A percentile compares a stretch with the other conserved stretches of the same genome.
Conservation (phyloP, 192 early-diverging fungal genomes). For the Chytriomyces sp. region DNA sequence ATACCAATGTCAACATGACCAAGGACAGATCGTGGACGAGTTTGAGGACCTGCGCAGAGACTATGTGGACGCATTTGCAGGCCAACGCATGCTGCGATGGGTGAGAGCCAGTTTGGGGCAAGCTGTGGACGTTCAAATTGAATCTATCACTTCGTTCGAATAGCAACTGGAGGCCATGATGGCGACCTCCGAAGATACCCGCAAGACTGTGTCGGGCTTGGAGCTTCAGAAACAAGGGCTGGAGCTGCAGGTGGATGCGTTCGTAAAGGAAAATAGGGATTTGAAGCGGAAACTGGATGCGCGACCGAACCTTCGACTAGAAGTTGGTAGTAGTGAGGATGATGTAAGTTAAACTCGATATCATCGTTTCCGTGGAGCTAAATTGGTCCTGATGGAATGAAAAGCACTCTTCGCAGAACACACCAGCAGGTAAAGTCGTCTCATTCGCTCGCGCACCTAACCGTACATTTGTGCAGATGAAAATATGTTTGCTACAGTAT, state of each 20-base stretch:
- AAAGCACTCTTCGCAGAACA: too few species aligned
- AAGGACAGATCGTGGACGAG: not conserved
- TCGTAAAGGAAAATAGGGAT: not conserved
- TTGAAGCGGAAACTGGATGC: too few species aligned
- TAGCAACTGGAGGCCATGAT: not conserved
- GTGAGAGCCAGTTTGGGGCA: not conserved
- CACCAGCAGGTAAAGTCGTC: too few species aligned
- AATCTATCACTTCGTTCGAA: not conserved
- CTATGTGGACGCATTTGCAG: not conserved
- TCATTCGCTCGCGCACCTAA: too few species aligned
- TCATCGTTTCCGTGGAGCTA: too few species aligned
- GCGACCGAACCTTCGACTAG: too few species aligned
- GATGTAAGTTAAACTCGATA: too few species aligned
- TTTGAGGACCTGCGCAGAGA: not conserved
- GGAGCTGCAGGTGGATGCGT: not conserved
- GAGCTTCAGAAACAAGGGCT: not conserved
- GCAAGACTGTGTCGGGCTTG: not conserved
- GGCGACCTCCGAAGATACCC: not conserved
- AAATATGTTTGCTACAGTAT: too few species aligned
- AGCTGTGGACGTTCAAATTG: not conserved
- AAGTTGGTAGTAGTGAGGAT: too few species aligned
- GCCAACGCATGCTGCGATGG: not conserved
- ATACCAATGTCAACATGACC: too few species aligned
- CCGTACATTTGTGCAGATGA: too few species aligned
- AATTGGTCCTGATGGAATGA: too few species aligned